Evolutionary conservation across 2,329 filamentous ascomycete species (phyloP), one percentile per base, ranked within the genome.

Genomic region (Aspergillus fructus): DNA sequence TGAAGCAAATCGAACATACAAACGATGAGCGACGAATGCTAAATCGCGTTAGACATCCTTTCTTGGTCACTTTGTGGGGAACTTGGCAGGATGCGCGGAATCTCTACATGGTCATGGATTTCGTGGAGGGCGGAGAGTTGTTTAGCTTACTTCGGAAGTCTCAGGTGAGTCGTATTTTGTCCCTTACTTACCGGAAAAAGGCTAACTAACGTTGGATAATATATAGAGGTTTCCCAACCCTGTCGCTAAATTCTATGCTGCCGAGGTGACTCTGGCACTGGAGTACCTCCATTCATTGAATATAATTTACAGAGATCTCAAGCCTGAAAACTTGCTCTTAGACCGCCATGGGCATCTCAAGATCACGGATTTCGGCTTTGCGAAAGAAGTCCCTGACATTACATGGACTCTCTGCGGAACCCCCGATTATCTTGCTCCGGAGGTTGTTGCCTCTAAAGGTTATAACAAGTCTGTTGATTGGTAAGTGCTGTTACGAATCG

Each of bases 71-170:
- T 2, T 82, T 99, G 41, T 99, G 94, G 94, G 94, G 94, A 58
- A 99, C 94, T 9, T 99, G 97, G 76, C 93, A 97, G 74, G 94
- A 99, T 71, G 85, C 88, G 50, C 92, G 88, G 78, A 97, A 97
- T 73, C 81, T 99, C 37, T 99, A 99, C 84, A 99, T 99, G 94
- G 94, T 99, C 69, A 99, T 99, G 94, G 94, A 99, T 76, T 99
- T 99, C 79, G 93, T 99, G 53, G 94, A 99, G 77, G 94, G 94
- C 66, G 94, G 94, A 70, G 94, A 99, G 81, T 82, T 99, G 54
- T 99, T 99, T 75, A 97, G 93, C 65, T 78, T 99, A 68, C 80
- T 99, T 68, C 85, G 94, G 68, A 97, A 99, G 77, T 97, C 93
- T 57, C 87, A 82, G 88, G 93, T 84, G 85, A 85, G 82, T 30